Evolutionary conservation across 192 early-diverging fungal genomes (phyloP), one percentile per base, ranked within the genome.

Genomic region (Entomortierella parvispora): DNA sequence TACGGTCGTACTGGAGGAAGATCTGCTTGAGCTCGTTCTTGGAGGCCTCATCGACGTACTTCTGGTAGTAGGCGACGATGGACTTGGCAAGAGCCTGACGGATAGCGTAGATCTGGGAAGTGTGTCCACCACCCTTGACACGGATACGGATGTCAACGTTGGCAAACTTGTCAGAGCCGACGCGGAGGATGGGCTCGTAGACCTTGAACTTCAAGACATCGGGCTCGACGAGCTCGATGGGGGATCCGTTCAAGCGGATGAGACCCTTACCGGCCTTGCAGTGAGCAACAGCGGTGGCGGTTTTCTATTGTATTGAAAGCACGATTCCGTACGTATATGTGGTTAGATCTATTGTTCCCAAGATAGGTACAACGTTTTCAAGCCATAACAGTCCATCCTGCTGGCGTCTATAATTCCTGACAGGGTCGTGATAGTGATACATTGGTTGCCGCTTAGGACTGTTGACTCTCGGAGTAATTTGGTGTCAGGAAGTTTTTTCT

Each of bases 211-310:
- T 90, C 70, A 99, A 86, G 84, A 97, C 91, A 85, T 96, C 97
- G 76, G 97, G 97, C 87, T 99, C 94, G 45, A 97, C 88, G 63
- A 98, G 90, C 79, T 97, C 93, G 58, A 99, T 83, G 71, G 97
- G 97, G 53, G 92, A 93, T 62, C 97, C 97, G 85, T 99, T 99
- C 83, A 99, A 84, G 88, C 96, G 95, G 86, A 99, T 93, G 80
- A 98, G 90, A 82, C 97, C 97, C 81, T 88, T 89, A 55, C 97
- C 97, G 88, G 90, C 91, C 92, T 98, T 99, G 93, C 93, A 95
- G 87, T 96, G 91, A 77, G 97, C 97, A 69, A 99, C 97, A 78
- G 97, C 97, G 53, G 96, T 97, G 84, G 97, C 97, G 86, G 96
- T 99, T 92, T 99, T 99, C 94, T 87, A 68, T 44, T 23, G 28